Evolutionary conservation across 305 asterid genomes (phyloP), one percentile per base, ranked within the genome.

Genomic region (Withania somnifera): DNA sequence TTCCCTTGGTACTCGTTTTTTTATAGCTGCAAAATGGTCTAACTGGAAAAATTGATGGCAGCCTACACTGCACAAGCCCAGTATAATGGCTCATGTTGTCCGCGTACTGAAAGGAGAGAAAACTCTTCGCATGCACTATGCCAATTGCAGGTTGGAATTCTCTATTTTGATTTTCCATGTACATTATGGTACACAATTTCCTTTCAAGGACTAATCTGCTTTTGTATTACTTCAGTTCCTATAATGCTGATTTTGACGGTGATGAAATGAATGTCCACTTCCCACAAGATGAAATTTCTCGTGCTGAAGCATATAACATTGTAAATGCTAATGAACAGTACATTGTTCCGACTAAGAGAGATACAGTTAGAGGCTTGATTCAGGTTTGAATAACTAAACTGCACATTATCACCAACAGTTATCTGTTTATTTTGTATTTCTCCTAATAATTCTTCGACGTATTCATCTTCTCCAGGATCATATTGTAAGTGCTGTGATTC

Each of bases 11-110:
- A 76, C 38, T 67, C 11, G 9, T 85, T 79, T 81, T 56, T 63
- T 53, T 71, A 56, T 52, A 80, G 73, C 51, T 85, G 32, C 69
- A 73, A 30, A 50, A 83, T 64, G 77, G 64, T 84, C 76, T 75
- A 58, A 73, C 83, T 63, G 73, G 79, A 77, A 71, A 50, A 66
- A 85, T 86, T 84, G 76, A 79, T 87, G 69, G 78, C 93, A 96
- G 99, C 99, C 99, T 79, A 96, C 99, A 15, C 99, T 96, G 79
- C 99, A 96, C 94, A 96, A 96, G 90, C 98, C 99, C 80, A 96
- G 99, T 86, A 94, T 96, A 90, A 96, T 96, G 99, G 99, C 99
- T 77, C 99, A 96, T 85, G 89, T 91, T 17, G 99, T 96, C 85
- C 98, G 98, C 77, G 97, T 96, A 57, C 87, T 96, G 83, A 92